A percentile compares a stretch with the other conserved stretches of the same genome.
Conservation (phyloP, 441 rosid genomes). For the Adansonia rubrostipa region DNA sequence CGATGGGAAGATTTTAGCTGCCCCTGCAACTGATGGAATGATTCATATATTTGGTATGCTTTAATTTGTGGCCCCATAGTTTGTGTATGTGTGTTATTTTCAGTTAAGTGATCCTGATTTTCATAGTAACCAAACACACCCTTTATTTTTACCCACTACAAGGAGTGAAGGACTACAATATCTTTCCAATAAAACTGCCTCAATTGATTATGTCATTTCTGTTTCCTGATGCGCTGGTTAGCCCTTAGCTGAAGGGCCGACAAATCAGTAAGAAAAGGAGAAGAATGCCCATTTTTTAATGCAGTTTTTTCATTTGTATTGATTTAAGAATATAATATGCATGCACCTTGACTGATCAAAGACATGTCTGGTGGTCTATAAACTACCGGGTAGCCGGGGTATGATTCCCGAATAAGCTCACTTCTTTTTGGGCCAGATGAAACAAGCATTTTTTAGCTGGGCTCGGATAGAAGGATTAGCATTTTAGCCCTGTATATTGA, state of each 20-base stretch:
- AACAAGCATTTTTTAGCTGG: slow-evolving; percentile 73
- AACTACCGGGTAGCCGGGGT: slow-evolving; percentile 81
- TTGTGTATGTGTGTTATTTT: neutral
- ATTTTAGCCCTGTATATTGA: neutral
- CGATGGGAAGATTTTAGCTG: slow-evolving; percentile 79
- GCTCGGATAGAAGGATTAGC: slow-evolving; percentile 52
- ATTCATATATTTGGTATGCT: slow-evolving; percentile 90
- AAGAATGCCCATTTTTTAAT: neutral
- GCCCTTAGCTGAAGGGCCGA: neutral
- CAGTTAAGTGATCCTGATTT: neutral
- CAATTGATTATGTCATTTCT: slow-evolving; percentile 7
- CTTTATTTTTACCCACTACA: neutral
- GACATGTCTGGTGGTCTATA: slow-evolving; percentile 79
- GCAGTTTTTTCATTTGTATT: neutral
- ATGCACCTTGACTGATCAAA: slow-evolving; percentile 50
- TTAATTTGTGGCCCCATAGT: slow-evolving; percentile 17
- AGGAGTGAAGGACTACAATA: neutral
- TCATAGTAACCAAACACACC: neutral
- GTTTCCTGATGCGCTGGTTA: slow-evolving; percentile 5
- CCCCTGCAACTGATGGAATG: slow-evolving; percentile 82
- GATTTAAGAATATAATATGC: slow-evolving; percentile 1
- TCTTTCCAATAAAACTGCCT: neutral
- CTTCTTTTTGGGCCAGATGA: slow-evolving; percentile 73
- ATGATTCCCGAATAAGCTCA: slow-evolving; percentile 72
- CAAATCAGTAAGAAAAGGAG: neutral